Percentiles rank a stretch among this genome's conserved stretches.
Conservation (phyloP, 164 flowering plant species). For the Buxus sempervirens region DNA sequence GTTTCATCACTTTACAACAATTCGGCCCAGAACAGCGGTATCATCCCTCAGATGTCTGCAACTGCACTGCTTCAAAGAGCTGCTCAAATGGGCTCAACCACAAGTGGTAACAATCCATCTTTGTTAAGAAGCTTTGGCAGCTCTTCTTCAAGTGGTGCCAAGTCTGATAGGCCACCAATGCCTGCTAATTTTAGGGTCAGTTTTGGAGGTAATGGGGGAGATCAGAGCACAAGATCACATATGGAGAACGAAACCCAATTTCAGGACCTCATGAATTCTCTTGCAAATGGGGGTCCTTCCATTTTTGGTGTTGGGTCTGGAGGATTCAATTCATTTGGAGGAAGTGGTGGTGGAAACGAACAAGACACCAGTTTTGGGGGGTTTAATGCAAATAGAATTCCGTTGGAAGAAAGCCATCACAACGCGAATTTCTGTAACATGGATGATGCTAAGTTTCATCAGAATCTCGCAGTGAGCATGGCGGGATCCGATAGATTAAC, state of each 20-base stretch:
- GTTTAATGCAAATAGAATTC: constrained; percentile 17
- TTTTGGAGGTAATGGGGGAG: constrained; percentile 18
- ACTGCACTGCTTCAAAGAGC: constrained; percentile 86
- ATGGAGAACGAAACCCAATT: constrained; percentile 39
- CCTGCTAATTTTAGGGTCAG: constrained; percentile 24
- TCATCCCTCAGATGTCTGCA: constrained; percentile 68
- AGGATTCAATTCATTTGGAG: constrained; percentile 25
- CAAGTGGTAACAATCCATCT: constrained; percentile 40
- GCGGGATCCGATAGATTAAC: constrained; percentile 61
- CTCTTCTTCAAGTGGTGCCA: constrained; percentile 27
- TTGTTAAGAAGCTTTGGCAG: constrained; percentile 46
- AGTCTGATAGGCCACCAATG: constrained; percentile 21
- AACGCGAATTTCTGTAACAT: constrained; percentile 19
- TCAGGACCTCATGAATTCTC: constrained; percentile 57
- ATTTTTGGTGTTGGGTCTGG: constrained; percentile 25
- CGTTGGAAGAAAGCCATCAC: constrained; percentile 24
- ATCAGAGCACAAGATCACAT: constrained; percentile 30
- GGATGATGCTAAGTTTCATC: constrained; percentile 36
- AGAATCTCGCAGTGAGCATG: constrained; percentile 25
- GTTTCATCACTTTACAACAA: constrained; percentile 34
- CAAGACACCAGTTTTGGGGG: constrained; percentile 29
- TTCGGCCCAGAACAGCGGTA: constrained; percentile 27
- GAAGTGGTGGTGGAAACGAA: constrained; percentile 14
- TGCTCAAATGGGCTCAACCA: constrained; percentile 72
- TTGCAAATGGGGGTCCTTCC: constrained; percentile 38